phyloP scores from a whole-genome alignment of 139 green algal species.

The Auxenochlorella pyrenoidosa region DNA sequence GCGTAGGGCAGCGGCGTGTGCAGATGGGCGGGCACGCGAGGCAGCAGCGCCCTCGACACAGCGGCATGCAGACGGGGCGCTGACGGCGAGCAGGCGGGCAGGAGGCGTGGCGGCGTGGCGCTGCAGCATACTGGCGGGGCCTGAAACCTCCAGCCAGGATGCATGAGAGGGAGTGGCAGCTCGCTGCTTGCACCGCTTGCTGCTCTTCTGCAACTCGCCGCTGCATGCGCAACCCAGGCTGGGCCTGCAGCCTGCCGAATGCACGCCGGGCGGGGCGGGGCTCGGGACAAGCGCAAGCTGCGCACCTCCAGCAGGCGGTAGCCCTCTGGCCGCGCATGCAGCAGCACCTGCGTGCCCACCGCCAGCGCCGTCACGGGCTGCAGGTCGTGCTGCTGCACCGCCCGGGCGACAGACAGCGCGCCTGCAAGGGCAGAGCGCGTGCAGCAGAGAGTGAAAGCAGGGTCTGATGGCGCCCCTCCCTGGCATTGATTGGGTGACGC shows the following conservation, averaged over 20 bases:
- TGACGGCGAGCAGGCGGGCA: background rate
- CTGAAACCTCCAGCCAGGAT: too few relatives aligned
- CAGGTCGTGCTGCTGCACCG: constrained; percentile 17
- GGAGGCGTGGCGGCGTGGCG: background rate
- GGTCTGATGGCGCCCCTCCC: too few relatives aligned
- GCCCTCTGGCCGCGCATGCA: background rate
- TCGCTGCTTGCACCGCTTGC: background rate
- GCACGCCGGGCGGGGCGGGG: too few relatives aligned
- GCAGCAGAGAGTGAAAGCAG: background rate
- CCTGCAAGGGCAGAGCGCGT: background rate
- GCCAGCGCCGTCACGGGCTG: constrained; percentile 1
- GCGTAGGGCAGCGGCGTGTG: too few relatives aligned
- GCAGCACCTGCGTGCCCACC: background rate
- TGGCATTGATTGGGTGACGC: background rate
- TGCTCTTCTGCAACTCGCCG: too few relatives aligned
- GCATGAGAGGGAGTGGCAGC: too few relatives aligned
- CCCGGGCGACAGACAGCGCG: background rate
- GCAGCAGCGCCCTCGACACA: too few relatives aligned
- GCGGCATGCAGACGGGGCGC: background rate
- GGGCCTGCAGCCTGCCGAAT: too few relatives aligned
- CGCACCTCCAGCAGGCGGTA: constrained; percentile 18
- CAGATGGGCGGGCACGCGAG: too few relatives aligned
- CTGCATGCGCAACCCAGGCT: too few relatives aligned
- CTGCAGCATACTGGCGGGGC: too few relatives aligned
- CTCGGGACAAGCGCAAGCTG: too few relatives aligned